Percentiles rank a stretch among this genome's conserved stretches.
Evolutionary conservation across 805 yeast genomes (phyloP).

Genomic region (Sugiyamaella mastotermitis): DNA sequence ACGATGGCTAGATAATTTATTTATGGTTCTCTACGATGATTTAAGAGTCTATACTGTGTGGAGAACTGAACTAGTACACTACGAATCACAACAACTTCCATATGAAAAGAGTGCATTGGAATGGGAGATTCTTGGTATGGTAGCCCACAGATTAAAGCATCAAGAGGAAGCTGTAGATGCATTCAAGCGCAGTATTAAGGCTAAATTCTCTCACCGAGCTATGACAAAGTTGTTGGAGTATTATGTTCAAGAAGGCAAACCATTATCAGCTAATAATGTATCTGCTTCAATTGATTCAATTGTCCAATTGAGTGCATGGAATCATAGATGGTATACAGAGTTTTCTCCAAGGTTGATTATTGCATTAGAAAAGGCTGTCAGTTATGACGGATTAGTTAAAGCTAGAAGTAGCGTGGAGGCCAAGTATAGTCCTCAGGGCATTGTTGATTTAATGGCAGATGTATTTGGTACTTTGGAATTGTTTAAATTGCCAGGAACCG

Average conservation of each 20-base stretch:
- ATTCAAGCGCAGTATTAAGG: constrained; percentile 61
- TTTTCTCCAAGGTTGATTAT: constrained; percentile 66
- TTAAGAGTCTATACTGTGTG: constrained; percentile 73
- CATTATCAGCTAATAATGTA: constrained; percentile 4
- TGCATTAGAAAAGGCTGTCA: constrained; percentile 55
- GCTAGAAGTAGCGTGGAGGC: constrained; percentile 41
- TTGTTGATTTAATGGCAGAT: constrained; percentile 24
- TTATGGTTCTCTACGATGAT: constrained; percentile 65
- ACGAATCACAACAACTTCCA: constrained; percentile 78
- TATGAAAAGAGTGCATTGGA: constrained; percentile 75
- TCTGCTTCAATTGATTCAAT: constrained; percentile 51
- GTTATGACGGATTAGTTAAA: constrained; percentile 73
- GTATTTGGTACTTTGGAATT: constrained; percentile 21
- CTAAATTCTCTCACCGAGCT: constrained; percentile 75
- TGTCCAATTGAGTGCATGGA: constrained; percentile 89
- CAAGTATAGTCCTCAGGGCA: constrained; percentile 26
- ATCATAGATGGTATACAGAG: constrained; percentile 95
- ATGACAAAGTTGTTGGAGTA: constrained; percentile 66
- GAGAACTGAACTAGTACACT: constrained; percentile 87
- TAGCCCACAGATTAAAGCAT: constrained; percentile 82
- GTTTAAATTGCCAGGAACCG: constrained; percentile 23
- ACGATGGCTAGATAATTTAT: constrained; percentile 72
- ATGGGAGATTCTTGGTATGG: constrained; percentile 87
- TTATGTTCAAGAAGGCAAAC: constrained; percentile 35
- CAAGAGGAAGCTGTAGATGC: constrained; percentile 83